Evolutionary conservation across 768 basidiomycete genomes (phyloP), one percentile per base, ranked within the genome.

Genomic region (Boletus huronensis): DNA sequence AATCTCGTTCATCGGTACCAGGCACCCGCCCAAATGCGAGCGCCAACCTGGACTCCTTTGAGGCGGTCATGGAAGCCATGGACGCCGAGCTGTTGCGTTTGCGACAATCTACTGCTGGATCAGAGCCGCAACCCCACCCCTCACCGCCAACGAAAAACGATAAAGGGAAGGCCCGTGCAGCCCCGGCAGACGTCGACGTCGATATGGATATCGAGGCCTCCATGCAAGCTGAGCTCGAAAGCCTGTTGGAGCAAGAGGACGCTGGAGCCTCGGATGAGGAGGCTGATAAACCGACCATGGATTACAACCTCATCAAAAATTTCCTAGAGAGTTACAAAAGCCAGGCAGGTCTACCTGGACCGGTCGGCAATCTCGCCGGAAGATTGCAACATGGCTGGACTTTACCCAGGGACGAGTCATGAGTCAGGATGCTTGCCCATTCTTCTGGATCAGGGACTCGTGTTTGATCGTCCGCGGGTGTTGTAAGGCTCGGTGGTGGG

Each of bases 281-380:
- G 28, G 76, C 73, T 3, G 74, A 74, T 11, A 75, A 71, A 25
- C 67, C 61, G n/a, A 71, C 77, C 35, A 77, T 82, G 65, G 93
- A 99, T 69, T 97, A 95, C 70, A 85, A 85, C 61, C 74, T 98
- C 64, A 96, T 98, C 76, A 96, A 93, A 73, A 96, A 97, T 70
- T 94, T 99, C 70, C 72, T 98, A 70, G 93, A 97, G 75, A 96
- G 93, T 71, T 98, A 92, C 77, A 93, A 91, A 68, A 87, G 86
- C 58, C 97, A 99, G 66, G 88, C 69, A 8, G 97, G 97, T 23
- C 71, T 90, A 47, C 83, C 90, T 25, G 97, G 97, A 1, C 97
- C 95, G 23, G 95, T 97, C 14, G 81, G 95, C 50, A 97, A 87
- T 65, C 74, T 99, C 42, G 90, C 87, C 39, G 92, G 97, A 38